Evolutionary conservation across 495 filamentous ascomycete genomes (phyloP), one percentile per base, ranked within the genome.

Genomic region (Lasiosphaeria hispida): DNA sequence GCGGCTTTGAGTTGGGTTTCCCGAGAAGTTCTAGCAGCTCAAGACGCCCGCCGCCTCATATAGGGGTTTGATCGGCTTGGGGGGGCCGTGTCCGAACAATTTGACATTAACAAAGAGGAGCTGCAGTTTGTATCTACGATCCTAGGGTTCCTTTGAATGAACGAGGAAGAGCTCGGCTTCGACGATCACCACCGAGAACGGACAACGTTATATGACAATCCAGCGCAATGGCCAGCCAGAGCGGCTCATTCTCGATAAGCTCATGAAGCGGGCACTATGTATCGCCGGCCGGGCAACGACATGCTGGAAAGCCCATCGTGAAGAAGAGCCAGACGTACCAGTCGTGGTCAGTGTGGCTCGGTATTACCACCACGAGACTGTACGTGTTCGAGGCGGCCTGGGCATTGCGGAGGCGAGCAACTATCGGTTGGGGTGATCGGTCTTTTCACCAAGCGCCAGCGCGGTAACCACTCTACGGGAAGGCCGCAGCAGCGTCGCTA

Each of bases 31-130:
- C 23, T 30, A 2, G 23, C 23, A 2, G 23, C 23, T 30, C 69
- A 80, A 65, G 74, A 80, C 52, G 72, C 63, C 35, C 71, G 73
- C 55, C 77, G 75, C 40, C 81, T 77, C 56, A 48, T 73, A 53
- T 77, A 65, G 69, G 64, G 56, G 50, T 83, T 82, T 66, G 75
- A 83, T 64, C 70, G 76, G 37, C 59, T 77, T 13, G 77, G 78
- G 40, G 74, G 61, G 4, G 70, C 80, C 23, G 77, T 72, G 15
- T 83, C 78, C 11, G 58, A 66, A 9, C 65, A 60, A 38, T 81
- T 81, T 53, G 59, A 78, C 61, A 73, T 81, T 53, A 78, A 84
- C 59, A 38, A 73, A 56, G 69, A 82, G 48, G 72, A 75, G 33
- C 62, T 76, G 36, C 70, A 66, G 37, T 77, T 83, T 63, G 71